Base-by-base conservation (phyloP, 768 basidiomycete species). In the Piloderma croceum region DNA sequence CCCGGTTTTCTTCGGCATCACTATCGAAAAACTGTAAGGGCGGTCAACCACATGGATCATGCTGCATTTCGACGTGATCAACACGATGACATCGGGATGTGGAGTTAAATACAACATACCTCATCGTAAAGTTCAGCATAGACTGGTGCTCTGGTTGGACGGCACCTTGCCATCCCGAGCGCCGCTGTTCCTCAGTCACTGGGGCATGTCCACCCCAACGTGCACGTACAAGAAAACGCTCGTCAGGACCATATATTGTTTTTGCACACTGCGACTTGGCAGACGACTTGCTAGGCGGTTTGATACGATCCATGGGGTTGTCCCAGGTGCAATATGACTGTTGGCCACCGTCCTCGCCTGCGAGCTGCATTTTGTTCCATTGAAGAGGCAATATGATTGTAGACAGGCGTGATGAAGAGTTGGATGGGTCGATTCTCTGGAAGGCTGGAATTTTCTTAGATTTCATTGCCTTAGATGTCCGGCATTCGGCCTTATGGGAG, bases 211-310 rank as follows among this genome's bases (percentile, higher is more conserved):
- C 44, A 5, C 44, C 47, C 44, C 44, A 45, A 7, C 44, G 44
- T 7, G 44, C 44, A 18, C 47, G 44, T 19, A 48, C 39, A 5
- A 48, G 15, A 15, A 49, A 49, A 2, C 47, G 39, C 32, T 46
- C 44, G 3, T 38, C 47, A 13, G 36, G 37, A n/a, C 36, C 47
- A 17, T 46, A 43, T 6, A 49, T 23, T 2, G 47, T 46, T 24
- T 42, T 46, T 1, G 37, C 12, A 17, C 15, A 25, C 13, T 42
- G 33, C 1, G 42, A 31, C 21, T 41, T 45, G 4, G 21, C 20
- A 13, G 31, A 34, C 18, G 29, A 7, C 18, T 35, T 40, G 13
- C 39, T 29, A 11, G 36, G 31, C 2, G 44, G 47, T 9, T 49
- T 49, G 12, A 49, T 7, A 2, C 47, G 43, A 3, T 48, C 47